These are phyloP conservation scores for Piper betle DNA, from an alignment of 164 flowering plant species.

Conservation along the genomic window DNA sequence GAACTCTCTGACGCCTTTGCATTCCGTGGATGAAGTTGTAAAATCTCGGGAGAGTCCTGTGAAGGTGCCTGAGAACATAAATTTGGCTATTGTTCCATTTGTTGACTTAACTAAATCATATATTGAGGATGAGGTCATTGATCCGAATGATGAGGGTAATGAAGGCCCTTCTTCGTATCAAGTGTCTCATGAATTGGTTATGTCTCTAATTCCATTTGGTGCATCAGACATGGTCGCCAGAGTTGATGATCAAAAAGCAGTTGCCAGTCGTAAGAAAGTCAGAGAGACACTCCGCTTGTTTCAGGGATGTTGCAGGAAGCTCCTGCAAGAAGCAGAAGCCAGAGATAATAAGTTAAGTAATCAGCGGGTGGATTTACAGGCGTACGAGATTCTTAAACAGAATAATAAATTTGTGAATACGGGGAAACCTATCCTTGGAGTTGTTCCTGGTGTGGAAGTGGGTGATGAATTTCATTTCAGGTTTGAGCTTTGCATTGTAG, in stretches of 20 bases:
- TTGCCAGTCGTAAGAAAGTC: conserved; percentile 35
- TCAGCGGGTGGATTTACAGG: conserved; percentile 37
- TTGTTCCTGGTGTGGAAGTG: conserved; percentile 82
- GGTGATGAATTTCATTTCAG: conserved; percentile 88
- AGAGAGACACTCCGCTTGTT: conserved; percentile 66
- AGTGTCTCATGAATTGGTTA: background rate
- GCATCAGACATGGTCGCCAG: conserved; percentile 10
- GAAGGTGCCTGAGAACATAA: background rate
- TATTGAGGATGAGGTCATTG: background rate
- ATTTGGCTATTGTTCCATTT: background rate
- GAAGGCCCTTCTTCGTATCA: background rate
- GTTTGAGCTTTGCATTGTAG: conserved; percentile 65
- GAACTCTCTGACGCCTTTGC: no score
- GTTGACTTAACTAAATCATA: background rate
- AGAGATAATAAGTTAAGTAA: conserved; percentile 4
- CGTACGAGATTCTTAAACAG: conserved; percentile 34
- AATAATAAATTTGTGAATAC: conserved; percentile 38
- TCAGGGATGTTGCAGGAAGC: conserved; percentile 45
- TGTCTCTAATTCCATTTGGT: conserved; percentile 30
- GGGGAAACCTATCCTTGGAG: conserved; percentile 41
- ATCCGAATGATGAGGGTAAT: background rate
- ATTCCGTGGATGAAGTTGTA: background rate
- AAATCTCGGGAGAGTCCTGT: background rate
- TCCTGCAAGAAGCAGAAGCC: conserved; percentile 59
- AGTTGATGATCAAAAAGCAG: conserved; percentile 9